Evolutionary conservation across 331 rosid genomes (phyloP).

Genomic region (Cucumis variabilis): DNA sequence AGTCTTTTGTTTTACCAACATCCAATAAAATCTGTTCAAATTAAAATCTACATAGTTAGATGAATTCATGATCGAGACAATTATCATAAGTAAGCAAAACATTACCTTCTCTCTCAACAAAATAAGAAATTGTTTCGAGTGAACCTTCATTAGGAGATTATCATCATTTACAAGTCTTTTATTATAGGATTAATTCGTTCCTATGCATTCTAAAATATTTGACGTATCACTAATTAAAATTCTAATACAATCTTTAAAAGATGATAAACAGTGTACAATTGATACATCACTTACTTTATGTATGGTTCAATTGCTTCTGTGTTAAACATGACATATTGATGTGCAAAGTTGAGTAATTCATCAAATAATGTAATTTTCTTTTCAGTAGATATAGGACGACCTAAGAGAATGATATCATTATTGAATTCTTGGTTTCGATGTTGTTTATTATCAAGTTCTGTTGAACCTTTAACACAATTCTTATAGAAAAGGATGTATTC

Average conservation of each 20-base stretch:
- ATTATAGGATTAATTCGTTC: too few species aligned
- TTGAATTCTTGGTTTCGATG: neutral
- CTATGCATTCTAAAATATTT: too few species aligned
- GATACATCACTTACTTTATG: too few species aligned
- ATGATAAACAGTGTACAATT: too few species aligned
- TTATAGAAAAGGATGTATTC: neutral
- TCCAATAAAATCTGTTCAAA: neutral
- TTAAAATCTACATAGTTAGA: neutral
- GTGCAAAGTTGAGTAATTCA: too few species aligned
- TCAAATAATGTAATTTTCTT: too few species aligned
- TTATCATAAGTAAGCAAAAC: neutral
- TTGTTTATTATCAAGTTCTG: neutral
- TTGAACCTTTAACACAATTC: neutral
- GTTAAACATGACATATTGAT: neutral
- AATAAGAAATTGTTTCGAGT: neutral
- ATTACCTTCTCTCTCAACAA: neutral
- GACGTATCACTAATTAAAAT: too few species aligned
- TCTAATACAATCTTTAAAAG: too few species aligned
- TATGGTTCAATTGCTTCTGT: too few species aligned
- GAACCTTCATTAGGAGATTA: neutral
- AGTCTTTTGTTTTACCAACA: too few species aligned
- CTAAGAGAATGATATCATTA: neutral
- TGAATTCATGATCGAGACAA: neutral
- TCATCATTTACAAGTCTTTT: too few species aligned
- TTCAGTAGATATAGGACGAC: neutral